Evolutionary conservation across 169 alveolate genomes (phyloP).

Genomic region (Plasmodium relictum): DNA sequence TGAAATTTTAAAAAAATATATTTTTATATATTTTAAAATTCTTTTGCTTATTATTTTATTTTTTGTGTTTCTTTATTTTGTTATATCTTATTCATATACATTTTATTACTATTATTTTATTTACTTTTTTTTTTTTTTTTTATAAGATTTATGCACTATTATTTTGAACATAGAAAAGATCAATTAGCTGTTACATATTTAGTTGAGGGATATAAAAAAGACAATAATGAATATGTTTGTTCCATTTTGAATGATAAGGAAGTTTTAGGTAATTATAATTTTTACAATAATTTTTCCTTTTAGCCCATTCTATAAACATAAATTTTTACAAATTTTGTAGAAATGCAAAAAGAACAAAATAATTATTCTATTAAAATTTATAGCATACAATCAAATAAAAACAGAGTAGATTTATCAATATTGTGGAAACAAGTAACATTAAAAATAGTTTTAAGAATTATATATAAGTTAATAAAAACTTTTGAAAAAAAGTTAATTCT

Average conservation of each 20-base stretch:
- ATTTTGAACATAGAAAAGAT: slow-evolving; percentile 30
- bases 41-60: too few relatives aligned
- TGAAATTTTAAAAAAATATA: too few relatives aligned
- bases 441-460: background rate
- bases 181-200: slow-evolving; percentile 31
- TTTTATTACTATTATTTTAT: too few relatives aligned
- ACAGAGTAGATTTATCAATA: background rate
- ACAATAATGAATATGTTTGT: slow-evolving; percentile 20
- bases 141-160: slow-evolving; percentile 36
- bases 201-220: slow-evolving; percentile 44
- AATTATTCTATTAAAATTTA: slow-evolving; percentile 6
- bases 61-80: too few relatives aligned
- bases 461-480: background rate
- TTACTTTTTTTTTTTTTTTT: background rate
- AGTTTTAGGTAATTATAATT: slow-evolving; percentile 12
- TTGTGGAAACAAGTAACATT: slow-evolving; percentile 34
- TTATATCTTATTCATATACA: too few relatives aligned
- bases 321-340: background rate
- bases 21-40: too few relatives aligned
- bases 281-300: background rate
- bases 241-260: slow-evolving; percentile 19
- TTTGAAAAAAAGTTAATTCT: background rate
- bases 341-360: slow-evolving; percentile 8
- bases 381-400: slow-evolving; percentile 41
- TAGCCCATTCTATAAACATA: background rate